phyloP scores from a whole-genome alignment of 768 basidiomycete genomes.

The Mycena alexandri region DNA sequence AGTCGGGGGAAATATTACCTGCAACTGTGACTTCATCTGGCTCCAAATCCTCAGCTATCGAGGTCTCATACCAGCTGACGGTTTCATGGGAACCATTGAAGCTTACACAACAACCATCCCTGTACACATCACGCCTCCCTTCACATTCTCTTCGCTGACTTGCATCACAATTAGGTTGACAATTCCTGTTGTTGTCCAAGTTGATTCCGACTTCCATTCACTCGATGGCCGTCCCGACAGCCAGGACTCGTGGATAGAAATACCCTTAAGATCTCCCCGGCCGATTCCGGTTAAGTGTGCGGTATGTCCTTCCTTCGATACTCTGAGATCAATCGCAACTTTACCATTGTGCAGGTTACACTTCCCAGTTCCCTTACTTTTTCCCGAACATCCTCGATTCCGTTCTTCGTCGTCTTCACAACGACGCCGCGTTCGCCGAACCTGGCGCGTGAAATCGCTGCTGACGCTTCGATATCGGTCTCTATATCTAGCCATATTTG shows the following conservation, averaged over 20 bases:
- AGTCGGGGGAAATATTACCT: conserved; percentile 54
- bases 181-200: conserved; percentile 58
- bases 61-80: conserved; percentile 54
- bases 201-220: conserved; percentile 56
- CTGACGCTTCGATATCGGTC: conserved; percentile 60
- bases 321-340: background rate
- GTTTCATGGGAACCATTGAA: conserved; percentile 55
- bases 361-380: conserved; percentile 56
- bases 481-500: conserved; percentile 56
- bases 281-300: conserved; percentile 58
- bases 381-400: conserved; percentile 54
- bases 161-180: conserved; percentile 50
- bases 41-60: conserved; percentile 18
- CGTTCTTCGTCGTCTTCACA: conserved; percentile 62
- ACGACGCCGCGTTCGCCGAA: conserved; percentile 52
- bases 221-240: conserved; percentile 48
- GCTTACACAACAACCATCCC: conserved; percentile 44
- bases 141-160: conserved; percentile 1
- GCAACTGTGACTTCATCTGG: conserved; percentile 37
- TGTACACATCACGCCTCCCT: conserved; percentile 44
- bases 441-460: conserved; percentile 59
- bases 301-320: conserved; percentile 45
- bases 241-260: conserved; percentile 60
- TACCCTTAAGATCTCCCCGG: conserved; percentile 55
- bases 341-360: conserved; percentile 50